These are phyloP conservation scores for Penicillium ucsense DNA, from an alignment of 495 filamentous ascomycete species.

Conservation along the genomic window DNA sequence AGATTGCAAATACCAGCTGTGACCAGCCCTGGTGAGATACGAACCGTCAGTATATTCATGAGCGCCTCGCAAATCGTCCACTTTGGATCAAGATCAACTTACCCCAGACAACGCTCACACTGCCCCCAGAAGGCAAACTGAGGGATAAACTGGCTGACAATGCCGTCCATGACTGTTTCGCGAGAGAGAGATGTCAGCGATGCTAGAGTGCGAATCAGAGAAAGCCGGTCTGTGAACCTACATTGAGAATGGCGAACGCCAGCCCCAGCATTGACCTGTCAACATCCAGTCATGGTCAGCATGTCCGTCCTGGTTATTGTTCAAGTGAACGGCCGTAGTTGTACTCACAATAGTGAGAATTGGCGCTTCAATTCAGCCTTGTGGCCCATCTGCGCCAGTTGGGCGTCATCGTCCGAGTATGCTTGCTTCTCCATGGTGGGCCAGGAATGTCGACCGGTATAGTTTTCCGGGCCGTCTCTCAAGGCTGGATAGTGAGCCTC, in stretches of 20 bases:
- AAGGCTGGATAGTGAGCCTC: too few relatives aligned
- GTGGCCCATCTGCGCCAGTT: conserved; percentile 56
- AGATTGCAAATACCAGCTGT: conserved; percentile 63
- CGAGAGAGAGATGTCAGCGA: conserved; percentile 4
- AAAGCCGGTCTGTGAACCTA: conserved; percentile 10
- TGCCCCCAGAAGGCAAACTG: conserved; percentile 39
- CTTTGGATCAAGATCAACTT: conserved; percentile 1
- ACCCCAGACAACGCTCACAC: conserved; percentile 43
- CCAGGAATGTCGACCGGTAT: not conserved
- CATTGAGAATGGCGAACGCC: conserved; percentile 45
- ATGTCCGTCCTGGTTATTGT: too few relatives aligned
- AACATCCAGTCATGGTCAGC: conserved; percentile 1
- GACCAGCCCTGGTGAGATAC: conserved; percentile 39
- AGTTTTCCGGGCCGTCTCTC: not conserved
- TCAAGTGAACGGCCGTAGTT: too few relatives aligned
- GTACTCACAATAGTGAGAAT: conserved; percentile 32
- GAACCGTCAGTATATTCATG: not conserved
- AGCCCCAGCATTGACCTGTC: conserved; percentile 42
- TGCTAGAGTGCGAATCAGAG: not conserved
- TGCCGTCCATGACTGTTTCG: conserved; percentile 41
- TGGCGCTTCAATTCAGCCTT: conserved; percentile 54
- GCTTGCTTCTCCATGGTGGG: conserved; percentile 15
- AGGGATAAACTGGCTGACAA: conserved; percentile 40
- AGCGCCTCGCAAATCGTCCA: not conserved
- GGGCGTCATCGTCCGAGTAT: conserved; percentile 34